phyloP scores from a whole-genome alignment of 306 rosid species.

The Quercus parvula region DNA sequence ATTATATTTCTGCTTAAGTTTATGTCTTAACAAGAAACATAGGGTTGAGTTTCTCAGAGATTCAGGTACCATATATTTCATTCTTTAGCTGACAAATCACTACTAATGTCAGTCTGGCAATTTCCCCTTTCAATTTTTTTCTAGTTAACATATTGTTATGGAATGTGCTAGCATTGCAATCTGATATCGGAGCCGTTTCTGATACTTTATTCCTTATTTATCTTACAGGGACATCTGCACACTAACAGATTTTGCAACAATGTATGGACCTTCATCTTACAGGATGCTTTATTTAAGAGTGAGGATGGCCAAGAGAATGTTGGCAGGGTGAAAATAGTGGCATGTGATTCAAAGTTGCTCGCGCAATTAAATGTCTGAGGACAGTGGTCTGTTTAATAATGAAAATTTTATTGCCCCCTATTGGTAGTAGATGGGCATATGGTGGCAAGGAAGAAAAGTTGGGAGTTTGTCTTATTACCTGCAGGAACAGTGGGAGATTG shows the following conservation, averaged over 20 bases:
- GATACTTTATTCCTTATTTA: background rate
- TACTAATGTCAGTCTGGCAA: background rate
- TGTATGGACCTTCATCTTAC: constrained; percentile 95
- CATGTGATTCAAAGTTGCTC: constrained; percentile 93
- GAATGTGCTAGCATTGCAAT: too few relatives aligned
- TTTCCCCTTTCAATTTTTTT: background rate
- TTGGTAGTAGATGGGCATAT: constrained; percentile 12
- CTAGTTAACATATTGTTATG: background rate
- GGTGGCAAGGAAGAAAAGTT: constrained; percentile 21
- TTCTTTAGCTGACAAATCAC: background rate
- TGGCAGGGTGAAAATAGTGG: constrained; percentile 80
- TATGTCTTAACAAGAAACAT: background rate
- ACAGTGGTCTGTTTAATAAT: constrained; percentile 17
- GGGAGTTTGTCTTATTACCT: constrained; percentile 24
- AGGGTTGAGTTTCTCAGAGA: background rate
- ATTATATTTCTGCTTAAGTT: background rate
- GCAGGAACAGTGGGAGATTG: constrained; percentile 31
- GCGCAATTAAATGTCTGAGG: constrained; percentile 46
- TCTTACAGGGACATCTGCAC: constrained; percentile 88
- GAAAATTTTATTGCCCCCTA: background rate
- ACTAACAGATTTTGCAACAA: constrained; percentile 95
- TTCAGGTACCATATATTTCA: background rate
- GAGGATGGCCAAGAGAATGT: constrained; percentile 69
- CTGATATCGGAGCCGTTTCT: background rate
- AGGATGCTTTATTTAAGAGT: constrained; percentile 56